Conservation (phyloP, 2,329 filamentous ascomycete species). For the Scedosporium boydii region DNA sequence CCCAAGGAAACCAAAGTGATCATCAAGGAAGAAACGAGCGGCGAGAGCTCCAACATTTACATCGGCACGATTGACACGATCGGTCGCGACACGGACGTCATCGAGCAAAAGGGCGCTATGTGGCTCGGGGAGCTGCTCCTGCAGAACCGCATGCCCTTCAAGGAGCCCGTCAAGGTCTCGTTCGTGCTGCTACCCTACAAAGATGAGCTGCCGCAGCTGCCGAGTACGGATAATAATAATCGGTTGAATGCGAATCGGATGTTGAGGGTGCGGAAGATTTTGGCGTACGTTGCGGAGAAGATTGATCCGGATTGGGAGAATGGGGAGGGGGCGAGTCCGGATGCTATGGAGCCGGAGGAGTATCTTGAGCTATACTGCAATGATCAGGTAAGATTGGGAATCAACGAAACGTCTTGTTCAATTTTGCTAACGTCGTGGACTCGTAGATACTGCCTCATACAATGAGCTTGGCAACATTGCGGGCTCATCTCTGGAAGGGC, state of each 20-base stretch:
- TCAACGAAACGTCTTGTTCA: too few relatives aligned
- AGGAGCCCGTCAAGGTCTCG: conserved; percentile 94
- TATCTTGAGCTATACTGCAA: conserved; percentile 95
- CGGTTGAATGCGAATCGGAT: conserved; percentile 94
- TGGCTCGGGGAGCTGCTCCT: conserved; percentile 89
- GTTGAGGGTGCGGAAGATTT: conserved; percentile 89
- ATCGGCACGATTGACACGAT: conserved; percentile 76
- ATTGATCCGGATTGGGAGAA: conserved; percentile 65
- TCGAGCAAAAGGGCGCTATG: conserved; percentile 79
- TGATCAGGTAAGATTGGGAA: conserved; percentile 58
- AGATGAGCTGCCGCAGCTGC: conserved; percentile 64
- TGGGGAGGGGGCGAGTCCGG: conserved; percentile 31
- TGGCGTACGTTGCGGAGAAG: conserved; percentile 83
- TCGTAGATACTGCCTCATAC: conserved; percentile 58
- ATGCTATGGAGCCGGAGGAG: conserved; percentile 70
- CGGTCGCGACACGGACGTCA: conserved; percentile 66
- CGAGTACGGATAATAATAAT: conserved; percentile 70
- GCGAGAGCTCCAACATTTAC: conserved; percentile 75
- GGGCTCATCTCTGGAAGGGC: conserved; percentile 87
- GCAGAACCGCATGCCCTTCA: conserved; percentile 69
- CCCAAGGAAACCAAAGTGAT: conserved; percentile 59
- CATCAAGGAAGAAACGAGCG: conserved; percentile 59
- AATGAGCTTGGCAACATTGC: conserved; percentile 90
- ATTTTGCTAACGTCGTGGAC: background rate
- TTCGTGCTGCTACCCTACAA: conserved; percentile 81